Percentiles rank a stretch among this genome's conserved stretches.
phyloP scores from a whole-genome alignment of 2,329 filamentous ascomycete species.

The Aphanocladium album region DNA sequence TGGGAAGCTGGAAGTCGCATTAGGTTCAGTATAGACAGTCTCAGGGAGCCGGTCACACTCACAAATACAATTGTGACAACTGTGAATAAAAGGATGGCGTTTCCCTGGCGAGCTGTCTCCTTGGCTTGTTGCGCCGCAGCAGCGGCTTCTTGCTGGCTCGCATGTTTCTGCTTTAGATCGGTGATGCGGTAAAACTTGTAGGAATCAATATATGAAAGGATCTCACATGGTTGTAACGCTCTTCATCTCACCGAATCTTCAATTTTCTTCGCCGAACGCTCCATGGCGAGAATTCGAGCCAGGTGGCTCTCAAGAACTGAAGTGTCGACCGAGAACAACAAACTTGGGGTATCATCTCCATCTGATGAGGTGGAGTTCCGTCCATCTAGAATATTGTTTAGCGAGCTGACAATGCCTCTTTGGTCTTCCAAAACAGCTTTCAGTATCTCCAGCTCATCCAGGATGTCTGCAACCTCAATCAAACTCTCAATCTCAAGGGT shows the following conservation, averaged over 20 bases:
- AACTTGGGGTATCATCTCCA: not conserved
- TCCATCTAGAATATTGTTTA: not conserved
- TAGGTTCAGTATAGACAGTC: not conserved
- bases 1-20: conserved; percentile 19
- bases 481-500: conserved; percentile 6
- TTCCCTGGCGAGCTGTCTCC: conserved; percentile 21
- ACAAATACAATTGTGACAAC: conserved; percentile 30
- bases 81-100: conserved; percentile 29
- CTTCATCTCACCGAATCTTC: not conserved
- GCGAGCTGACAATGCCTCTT: not conserved
- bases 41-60: not conserved
- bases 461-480: conserved; percentile 14
- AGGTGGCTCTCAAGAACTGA: not conserved
- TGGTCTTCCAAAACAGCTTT: conserved; percentile 11
- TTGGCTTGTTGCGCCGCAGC: not conserved
- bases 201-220: not conserved
- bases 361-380: not conserved
- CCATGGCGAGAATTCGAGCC: not conserved
- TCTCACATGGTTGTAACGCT: not conserved
- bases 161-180: not conserved
- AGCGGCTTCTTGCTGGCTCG: not conserved
- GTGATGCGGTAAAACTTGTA: not conserved
- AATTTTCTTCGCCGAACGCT: not conserved
- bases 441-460: conserved; percentile 13
- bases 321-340: not conserved